Percentiles rank a stretch among this genome's conserved stretches.
Evolutionary conservation across 179 eudicot genomes (phyloP).

Genomic region (Beta lomatogona): DNA sequence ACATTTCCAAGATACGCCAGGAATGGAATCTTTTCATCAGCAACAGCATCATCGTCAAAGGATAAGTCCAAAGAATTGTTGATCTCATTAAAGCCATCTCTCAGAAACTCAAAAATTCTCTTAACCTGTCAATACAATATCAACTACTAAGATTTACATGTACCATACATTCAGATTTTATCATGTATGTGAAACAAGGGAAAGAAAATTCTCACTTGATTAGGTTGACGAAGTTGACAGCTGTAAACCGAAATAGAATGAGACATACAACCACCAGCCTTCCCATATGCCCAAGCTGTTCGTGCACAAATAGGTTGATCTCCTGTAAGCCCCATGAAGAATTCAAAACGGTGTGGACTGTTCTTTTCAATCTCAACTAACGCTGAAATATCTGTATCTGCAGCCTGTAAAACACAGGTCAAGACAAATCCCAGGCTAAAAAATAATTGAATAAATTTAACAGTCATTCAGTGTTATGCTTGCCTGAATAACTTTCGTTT

Average conservation of each 20-base stretch:
- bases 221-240: conserved; percentile 91
- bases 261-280: conserved; percentile 92
- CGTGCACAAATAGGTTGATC: conserved; percentile 99
- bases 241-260: conserved; percentile 97
- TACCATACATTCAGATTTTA: background rate
- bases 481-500: conserved; percentile 95
- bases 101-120: conserved; percentile 84
- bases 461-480: conserved; percentile 13
- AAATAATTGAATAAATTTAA: background rate
- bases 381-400: conserved; percentile 95
- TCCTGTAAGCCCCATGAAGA: conserved; percentile 96
- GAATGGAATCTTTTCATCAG: conserved; percentile 97
- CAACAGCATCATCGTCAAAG: conserved; percentile 89
- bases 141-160: background rate
- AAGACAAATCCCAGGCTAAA: conserved; percentile 15
- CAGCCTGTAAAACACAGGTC: conserved; percentile 61
- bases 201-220: conserved; percentile 50
- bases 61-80: conserved; percentile 92
- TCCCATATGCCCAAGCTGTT: conserved; percentile 99
- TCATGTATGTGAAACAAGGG: background rate
- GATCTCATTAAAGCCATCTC: conserved; percentile 80
- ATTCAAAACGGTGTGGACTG: conserved; percentile 98
- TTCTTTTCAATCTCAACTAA: conserved; percentile 96
- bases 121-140: conserved; percentile 64
- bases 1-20: conserved; percentile 90